A percentile compares a stretch with the other conserved stretches of the same genome.
Evolutionary conservation across 768 basidiomycete genomes (phyloP).

Genomic region (Kockovaella imperatae): DNA sequence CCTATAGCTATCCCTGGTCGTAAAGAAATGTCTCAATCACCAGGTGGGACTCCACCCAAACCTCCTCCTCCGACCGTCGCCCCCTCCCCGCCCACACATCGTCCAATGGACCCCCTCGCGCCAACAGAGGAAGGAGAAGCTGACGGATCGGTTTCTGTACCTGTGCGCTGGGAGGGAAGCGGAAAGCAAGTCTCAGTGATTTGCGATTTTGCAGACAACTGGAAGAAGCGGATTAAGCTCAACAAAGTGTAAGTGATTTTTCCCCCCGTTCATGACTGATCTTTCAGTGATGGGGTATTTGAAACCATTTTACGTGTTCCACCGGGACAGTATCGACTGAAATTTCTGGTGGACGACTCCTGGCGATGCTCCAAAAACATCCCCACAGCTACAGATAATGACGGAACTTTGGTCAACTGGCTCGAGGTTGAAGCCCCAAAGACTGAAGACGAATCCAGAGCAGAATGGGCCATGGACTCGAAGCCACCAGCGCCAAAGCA

Average conservation of each 20-base stretch:
- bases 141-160: slow-evolving; percentile 38
- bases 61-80: slow-evolving; percentile 20
- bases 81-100: slow-evolving; percentile 13
- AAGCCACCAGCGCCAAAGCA: slow-evolving; percentile 19
- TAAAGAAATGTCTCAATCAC: neutral
- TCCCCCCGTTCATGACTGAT: neutral
- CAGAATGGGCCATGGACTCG: slow-evolving; percentile 36
- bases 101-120: neutral
- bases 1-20: slow-evolving; percentile 19
- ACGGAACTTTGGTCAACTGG: slow-evolving; percentile 86
- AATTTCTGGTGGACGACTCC: slow-evolving; percentile 86
- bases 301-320: slow-evolving; percentile 53
- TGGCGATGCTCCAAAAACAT: slow-evolving; percentile 58
- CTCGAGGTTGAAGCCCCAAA: slow-evolving; percentile 56
- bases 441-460: slow-evolving; percentile 33
- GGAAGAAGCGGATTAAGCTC: slow-evolving; percentile 43
- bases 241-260: slow-evolving; percentile 35
- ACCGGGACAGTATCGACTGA: slow-evolving; percentile 87
- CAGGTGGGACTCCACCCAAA: slow-evolving; percentile 3
- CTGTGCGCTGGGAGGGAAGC: slow-evolving; percentile 45
- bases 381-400: slow-evolving; percentile 85
- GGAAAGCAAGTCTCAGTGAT: slow-evolving; percentile 46
- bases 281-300: slow-evolving; percentile 40
- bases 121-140: slow-evolving; percentile 5
- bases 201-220: slow-evolving; percentile 45